A percentile compares a stretch with the other conserved stretches of the same genome.
Evolutionary conservation across 2,329 filamentous ascomycete genomes (phyloP).

Genomic region (Arthroderma uncinatum): DNA sequence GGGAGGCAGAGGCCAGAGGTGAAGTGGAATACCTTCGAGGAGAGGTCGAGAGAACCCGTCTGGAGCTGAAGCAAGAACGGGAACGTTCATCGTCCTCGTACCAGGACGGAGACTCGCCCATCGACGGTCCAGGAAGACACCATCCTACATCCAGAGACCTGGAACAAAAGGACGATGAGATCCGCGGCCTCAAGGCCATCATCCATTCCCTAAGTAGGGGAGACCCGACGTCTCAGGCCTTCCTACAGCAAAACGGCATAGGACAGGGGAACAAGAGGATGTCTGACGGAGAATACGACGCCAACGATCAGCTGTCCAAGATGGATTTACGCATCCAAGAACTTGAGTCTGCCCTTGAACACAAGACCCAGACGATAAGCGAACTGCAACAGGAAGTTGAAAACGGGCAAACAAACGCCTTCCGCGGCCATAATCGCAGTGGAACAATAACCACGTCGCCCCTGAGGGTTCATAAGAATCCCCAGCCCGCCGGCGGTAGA

Average conservation of each 20-base stretch:
- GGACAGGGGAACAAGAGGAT: slow-evolving; percentile 12
- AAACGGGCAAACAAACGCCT: slow-evolving; percentile 23
- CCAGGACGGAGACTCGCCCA: slow-evolving; percentile 35
- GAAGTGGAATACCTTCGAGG: slow-evolving; percentile 93
- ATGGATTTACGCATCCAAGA: slow-evolving; percentile 73
- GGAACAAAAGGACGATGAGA: slow-evolving; percentile 93
- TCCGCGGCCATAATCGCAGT: slow-evolving; percentile 23
- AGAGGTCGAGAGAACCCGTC: slow-evolving; percentile 81
- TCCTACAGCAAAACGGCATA: slow-evolving; percentile 23
- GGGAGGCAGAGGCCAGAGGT: slow-evolving; percentile 87
- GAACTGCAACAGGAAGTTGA: slow-evolving; percentile 74
- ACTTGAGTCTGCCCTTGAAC: slow-evolving; percentile 60
- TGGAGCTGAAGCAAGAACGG: slow-evolving; percentile 76
- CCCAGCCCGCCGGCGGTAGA: slow-evolving; percentile 20
- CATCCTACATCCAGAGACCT: slow-evolving; percentile 55
- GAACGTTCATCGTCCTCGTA: slow-evolving; percentile 62
- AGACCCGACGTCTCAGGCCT: slow-evolving; percentile 17
- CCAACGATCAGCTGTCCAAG: slow-evolving; percentile 48
- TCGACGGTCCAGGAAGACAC: slow-evolving; percentile 15
- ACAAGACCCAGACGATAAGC: slow-evolving; percentile 63
- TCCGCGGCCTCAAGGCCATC: slow-evolving; percentile 90
- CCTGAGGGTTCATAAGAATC: slow-evolving; percentile 24
- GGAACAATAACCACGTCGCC: slow-evolving; percentile 28
- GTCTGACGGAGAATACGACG: slow-evolving; percentile 39
- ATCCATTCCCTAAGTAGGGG: slow-evolving; percentile 85